Percentiles rank a stretch among this genome's conserved stretches.
Conservation (phyloP, 495 filamentous ascomycete genomes). For the Barbatosphaeria neglecta region DNA sequence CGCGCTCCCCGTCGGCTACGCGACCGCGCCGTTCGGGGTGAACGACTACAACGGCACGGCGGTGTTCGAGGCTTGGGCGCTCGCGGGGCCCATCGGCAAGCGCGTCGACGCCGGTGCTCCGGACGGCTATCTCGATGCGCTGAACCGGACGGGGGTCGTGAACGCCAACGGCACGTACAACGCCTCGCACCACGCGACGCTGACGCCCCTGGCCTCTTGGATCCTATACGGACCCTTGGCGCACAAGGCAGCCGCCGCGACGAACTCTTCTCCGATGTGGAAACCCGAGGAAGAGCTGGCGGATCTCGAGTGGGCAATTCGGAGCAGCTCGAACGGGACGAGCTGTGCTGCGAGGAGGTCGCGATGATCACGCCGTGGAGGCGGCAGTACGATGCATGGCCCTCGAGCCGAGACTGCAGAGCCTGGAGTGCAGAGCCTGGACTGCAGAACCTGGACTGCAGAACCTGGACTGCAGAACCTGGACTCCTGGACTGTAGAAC, state of each 20-base stretch:
- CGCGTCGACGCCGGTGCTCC: not conserved
- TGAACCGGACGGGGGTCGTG: not conserved
- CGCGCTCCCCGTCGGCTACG: not conserved
- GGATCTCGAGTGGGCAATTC: not conserved
- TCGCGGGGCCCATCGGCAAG: not conserved
- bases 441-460: too few relatives aligned
- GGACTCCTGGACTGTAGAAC: too few relatives aligned
- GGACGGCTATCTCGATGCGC: not conserved
- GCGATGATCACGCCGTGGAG: too few relatives aligned
- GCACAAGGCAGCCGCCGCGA: not conserved
- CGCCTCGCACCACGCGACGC: not conserved
- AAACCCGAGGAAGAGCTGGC: not conserved
- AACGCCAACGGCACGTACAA: not conserved
- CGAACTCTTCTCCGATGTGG: not conserved
- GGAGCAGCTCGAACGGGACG: not conserved
- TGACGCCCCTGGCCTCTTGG: constrained; percentile 2
- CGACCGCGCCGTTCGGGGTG: not conserved
- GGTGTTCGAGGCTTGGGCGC: not conserved
- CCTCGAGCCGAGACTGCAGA: too few relatives aligned
- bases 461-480: too few relatives aligned
- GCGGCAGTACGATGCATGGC: too few relatives aligned
- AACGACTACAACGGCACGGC: not conserved
- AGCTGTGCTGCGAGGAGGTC: not conserved
- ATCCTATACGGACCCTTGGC: not conserved
- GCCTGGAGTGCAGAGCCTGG: too few relatives aligned